phyloP scores from a whole-genome alignment of 2,329 filamentous ascomycete genomes.

The Cyclaneusma minus region DNA sequence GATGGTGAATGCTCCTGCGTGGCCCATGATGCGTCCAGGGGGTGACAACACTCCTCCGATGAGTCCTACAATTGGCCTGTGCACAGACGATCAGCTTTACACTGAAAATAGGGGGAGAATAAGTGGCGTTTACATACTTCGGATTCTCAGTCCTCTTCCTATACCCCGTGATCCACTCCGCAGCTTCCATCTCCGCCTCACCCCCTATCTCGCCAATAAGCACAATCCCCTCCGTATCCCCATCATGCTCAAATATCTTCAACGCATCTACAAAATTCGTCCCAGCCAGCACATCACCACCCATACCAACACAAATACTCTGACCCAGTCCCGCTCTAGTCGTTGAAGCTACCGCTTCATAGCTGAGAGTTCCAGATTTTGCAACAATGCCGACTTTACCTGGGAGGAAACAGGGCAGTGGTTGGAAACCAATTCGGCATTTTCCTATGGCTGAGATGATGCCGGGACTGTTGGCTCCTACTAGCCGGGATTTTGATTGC shows the following conservation, averaged over 20 bases:
- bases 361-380: conserved; percentile 60
- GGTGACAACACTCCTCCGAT: conserved; percentile 52
- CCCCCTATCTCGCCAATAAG: conserved; percentile 55
- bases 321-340: conserved; percentile 56
- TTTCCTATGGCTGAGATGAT: conserved; percentile 57
- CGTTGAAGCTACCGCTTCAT: conserved; percentile 58
- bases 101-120: conserved; percentile 1
- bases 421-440: conserved; percentile 63
- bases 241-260: conserved; percentile 47
- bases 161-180: conserved; percentile 59
- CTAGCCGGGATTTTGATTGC: conserved; percentile 51
- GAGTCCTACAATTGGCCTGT: conserved; percentile 55
- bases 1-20: conserved; percentile 58
- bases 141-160: conserved; percentile 36
- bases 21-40: conserved; percentile 56
- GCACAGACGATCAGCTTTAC: conserved; percentile 1
- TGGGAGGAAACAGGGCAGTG: conserved; percentile 54
- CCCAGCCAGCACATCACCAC: conserved; percentile 56
- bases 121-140: conserved; percentile 34
- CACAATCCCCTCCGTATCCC: conserved; percentile 51
- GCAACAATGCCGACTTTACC: conserved; percentile 56
- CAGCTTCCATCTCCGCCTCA: conserved; percentile 49
- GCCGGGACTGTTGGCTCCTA: conserved; percentile 59
- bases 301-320: conserved; percentile 58
- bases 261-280: conserved; percentile 60